Percentiles rank a stretch among this genome's conserved stretches.
Evolutionary conservation across 371 early-diverging fungal species (phyloP).

Genomic region (Mortierella sp.): DNA sequence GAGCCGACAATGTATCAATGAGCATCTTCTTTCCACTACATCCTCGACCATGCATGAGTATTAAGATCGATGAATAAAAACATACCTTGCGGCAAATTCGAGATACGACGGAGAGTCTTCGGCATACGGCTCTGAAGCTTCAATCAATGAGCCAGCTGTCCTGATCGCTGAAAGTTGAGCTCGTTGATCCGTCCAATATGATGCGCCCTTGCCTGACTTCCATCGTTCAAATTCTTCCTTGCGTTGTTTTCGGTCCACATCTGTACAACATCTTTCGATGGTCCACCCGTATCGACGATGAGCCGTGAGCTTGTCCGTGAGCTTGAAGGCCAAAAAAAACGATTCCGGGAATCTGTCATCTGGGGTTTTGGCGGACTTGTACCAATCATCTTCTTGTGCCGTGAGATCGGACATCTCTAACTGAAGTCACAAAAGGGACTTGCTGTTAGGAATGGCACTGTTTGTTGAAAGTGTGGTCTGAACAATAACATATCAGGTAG

Average conservation of each 20-base stretch:
- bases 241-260: not conserved
- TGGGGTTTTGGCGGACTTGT: constrained; percentile 7
- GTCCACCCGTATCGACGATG: constrained; percentile 19
- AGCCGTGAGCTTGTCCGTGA: constrained; percentile 11
- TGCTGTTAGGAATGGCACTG: not conserved
- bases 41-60: constrained; percentile 2
- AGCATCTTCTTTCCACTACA: constrained; percentile 10
- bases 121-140: constrained; percentile 15
- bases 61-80: constrained; percentile 17
- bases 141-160: constrained; percentile 16
- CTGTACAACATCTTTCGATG: constrained; percentile 16
- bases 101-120: constrained; percentile 8
- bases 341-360: constrained; percentile 5
- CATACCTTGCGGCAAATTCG: constrained; percentile 13
- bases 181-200: constrained; percentile 19
- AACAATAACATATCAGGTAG: constrained; percentile 8
- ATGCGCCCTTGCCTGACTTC: constrained; percentile 14
- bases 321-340: constrained; percentile 12
- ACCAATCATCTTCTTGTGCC: too few species aligned
- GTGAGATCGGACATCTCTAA: too few species aligned
- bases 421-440: constrained; percentile 3
- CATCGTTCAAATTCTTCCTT: constrained; percentile 23
- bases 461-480: not conserved
- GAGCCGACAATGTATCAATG: constrained; percentile 14
- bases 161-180: constrained; percentile 25